Base-by-base conservation (phyloP, 768 basidiomycete genomes). In the Phanerochaete carnosa region DNA sequence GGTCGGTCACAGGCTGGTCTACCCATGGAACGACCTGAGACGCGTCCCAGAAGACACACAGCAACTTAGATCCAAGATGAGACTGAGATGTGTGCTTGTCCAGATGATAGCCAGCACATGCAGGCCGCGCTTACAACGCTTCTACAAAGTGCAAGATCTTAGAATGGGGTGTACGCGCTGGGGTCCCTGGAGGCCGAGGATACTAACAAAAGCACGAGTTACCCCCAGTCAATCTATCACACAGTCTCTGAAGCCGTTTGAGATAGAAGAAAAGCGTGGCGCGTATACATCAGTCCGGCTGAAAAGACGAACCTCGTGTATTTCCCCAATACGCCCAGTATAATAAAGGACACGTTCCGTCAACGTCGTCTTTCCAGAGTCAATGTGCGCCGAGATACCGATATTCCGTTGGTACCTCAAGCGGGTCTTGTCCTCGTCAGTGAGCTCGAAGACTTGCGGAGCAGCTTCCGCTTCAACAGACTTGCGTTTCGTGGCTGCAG, bases 361-460 rank as follows among this genome's bases (percentile, higher is more conserved):
- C 66, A 98, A 75, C 1, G 97, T 99, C 0, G 97, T 99, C 80
- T 99, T 99, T 28, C 97, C 97, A 2, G 95, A 95, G 73, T 97
- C 94, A 65, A 95, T 95, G 70, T 95, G 94, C 0, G 94, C 94
- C 3, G 90, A 93, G 62, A 99, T 90, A 65, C 97, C 97, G 62
- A 99, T 96, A 73, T 99, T 99, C 64, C 97, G 80, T 73, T 98
- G 93, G 60, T 84, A 85, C 23, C 73, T 76, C 45, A 98, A 80
- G 12, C 90, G 80, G 60, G 75, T 69, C 56, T 77, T 63, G 76
- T 99, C 97, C 52, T 78, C 75, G 6, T 87, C 85, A 1, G 88
- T 80, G 64, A 92, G 77, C 13, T 64, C 60, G 57, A 68, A 72
- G 8, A 59, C 61, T 1, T 25, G 26, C 15, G 62, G 35, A 22